These are phyloP conservation scores for Begonia loranthoides DNA, from an alignment of 306 rosid genomes.

Conservation along the genomic window DNA sequence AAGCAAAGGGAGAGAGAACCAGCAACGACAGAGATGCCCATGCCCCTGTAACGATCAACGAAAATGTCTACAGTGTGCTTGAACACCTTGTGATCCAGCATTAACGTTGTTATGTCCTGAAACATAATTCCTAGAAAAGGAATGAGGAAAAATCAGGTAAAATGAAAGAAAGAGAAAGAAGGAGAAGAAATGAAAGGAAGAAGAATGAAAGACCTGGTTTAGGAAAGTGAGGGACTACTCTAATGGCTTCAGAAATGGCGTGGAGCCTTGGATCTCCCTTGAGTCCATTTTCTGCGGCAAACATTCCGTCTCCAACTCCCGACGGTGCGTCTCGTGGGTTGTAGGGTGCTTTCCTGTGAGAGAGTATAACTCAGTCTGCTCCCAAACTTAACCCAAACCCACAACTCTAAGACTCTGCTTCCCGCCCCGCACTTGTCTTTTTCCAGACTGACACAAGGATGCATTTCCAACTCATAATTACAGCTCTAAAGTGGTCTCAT, in stretches of 20 bases:
- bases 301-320: constrained; percentile 25
- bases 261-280: constrained; percentile 95
- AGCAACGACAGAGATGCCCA: constrained; percentile 93
- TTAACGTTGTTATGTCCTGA: constrained; percentile 96
- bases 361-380: neutral
- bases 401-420: neutral
- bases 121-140: constrained; percentile 74
- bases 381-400: neutral
- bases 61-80: constrained; percentile 89
- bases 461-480: too few relatives aligned
- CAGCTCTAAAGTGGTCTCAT: too few relatives aligned
- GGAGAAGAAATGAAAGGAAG: neutral
- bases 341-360: neutral
- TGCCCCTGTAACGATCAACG: constrained; percentile 98
- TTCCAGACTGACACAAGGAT: too few relatives aligned
- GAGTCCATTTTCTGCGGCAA: constrained; percentile 86
- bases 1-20: constrained; percentile 30
- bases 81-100: constrained; percentile 92
- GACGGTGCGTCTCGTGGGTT: neutral
- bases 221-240: constrained; percentile 96
- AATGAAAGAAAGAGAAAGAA: neutral
- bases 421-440: neutral
- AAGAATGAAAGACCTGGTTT: constrained; percentile 37
- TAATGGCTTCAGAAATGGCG: constrained; percentile 73
- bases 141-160: too few relatives aligned